phyloP scores from a whole-genome alignment of 352 stramenopile species.

The Globisporangium yorkense region DNA sequence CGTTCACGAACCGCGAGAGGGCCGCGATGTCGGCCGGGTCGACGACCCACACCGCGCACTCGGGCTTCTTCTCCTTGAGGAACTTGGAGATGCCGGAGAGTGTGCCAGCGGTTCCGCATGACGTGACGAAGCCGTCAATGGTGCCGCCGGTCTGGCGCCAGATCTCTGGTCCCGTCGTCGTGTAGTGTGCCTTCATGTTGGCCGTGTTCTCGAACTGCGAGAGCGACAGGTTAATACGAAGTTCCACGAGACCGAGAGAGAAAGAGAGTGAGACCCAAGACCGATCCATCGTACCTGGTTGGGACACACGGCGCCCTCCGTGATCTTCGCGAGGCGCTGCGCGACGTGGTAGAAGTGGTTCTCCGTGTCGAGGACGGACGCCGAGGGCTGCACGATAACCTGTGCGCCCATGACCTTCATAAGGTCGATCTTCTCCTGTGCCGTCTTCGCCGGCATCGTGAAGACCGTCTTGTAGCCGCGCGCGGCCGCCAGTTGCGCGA shows the following conservation, averaged over 20 bases:
- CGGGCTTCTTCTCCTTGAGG: slow-evolving; percentile 83
- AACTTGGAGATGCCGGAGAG: slow-evolving; percentile 91
- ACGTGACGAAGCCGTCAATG: slow-evolving; percentile 91
- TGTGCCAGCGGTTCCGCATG: slow-evolving; percentile 89
- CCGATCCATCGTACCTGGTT: slow-evolving; percentile 28
- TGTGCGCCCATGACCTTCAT: slow-evolving; percentile 74
- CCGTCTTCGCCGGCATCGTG: slow-evolving; percentile 66
- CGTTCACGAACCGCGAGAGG: slow-evolving; percentile 82
- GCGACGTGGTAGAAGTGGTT: slow-evolving; percentile 79
- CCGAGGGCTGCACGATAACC: slow-evolving; percentile 56
- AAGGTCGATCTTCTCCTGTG: slow-evolving; percentile 70
- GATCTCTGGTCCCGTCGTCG: slow-evolving; percentile 85
- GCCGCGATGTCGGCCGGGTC: slow-evolving; percentile 81
- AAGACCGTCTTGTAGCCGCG: slow-evolving; percentile 81
- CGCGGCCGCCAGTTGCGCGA: slow-evolving; percentile 85
- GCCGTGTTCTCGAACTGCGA: slow-evolving; percentile 67
- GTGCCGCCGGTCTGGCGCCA: slow-evolving; percentile 82
- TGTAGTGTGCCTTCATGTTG: slow-evolving; percentile 70
- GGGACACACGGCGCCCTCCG: slow-evolving; percentile 35
- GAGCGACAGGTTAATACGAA: neutral
- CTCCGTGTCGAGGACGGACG: slow-evolving; percentile 54
- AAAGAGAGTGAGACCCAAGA: neutral
- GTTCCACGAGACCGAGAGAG: neutral
- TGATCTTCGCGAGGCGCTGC: slow-evolving; percentile 32
- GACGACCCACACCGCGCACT: slow-evolving; percentile 56